Percentiles rank a stretch among this genome's conserved stretches.
Conservation (phyloP, 2,329 filamentous ascomycete species). For the Aspergillus pseudoviridinutans region DNA sequence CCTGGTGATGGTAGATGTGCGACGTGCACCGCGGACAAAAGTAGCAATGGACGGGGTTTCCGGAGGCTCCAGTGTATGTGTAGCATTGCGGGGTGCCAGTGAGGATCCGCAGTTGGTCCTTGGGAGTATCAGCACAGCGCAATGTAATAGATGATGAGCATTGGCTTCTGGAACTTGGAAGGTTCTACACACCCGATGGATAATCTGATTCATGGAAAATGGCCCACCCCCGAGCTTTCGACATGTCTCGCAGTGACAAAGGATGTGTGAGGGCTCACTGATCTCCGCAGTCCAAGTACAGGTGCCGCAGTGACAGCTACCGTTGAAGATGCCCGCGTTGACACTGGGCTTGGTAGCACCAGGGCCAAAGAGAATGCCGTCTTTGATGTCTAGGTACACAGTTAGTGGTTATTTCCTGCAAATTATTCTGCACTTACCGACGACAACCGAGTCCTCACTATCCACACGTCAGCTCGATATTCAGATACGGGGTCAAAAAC, state of each 20-base stretch:
- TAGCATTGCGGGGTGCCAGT: neutral
- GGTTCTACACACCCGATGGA: no score
- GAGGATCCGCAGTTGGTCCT: slow-evolving; percentile 5
- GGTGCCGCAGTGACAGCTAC: slow-evolving; percentile 1
- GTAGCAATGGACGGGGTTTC: no score
- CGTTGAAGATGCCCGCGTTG: slow-evolving; percentile 1
- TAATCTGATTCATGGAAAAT: neutral
- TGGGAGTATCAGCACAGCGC: no score
- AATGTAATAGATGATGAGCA: no score
- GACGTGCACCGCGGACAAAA: no score
- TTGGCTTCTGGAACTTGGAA: no score
- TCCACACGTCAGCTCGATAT: neutral
- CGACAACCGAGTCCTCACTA: slow-evolving; percentile 1
- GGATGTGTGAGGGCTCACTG: slow-evolving; percentile 1
- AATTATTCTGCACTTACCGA: no score
- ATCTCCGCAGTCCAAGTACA: slow-evolving; percentile 5
- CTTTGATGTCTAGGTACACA: neutral
- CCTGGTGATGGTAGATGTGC: no score
- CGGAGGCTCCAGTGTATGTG: slow-evolving; percentile 4
- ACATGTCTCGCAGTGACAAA: slow-evolving; percentile 7
- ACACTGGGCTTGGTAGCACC: neutral
- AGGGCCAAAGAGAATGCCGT: slow-evolving; percentile 1
- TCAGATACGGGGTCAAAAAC: neutral
- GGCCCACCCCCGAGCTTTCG: slow-evolving; percentile 2
- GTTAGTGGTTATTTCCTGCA: no score